These are phyloP conservation scores for Boechera stricta DNA, from an alignment of 345 rosid genomes.

Conservation along the genomic window DNA sequence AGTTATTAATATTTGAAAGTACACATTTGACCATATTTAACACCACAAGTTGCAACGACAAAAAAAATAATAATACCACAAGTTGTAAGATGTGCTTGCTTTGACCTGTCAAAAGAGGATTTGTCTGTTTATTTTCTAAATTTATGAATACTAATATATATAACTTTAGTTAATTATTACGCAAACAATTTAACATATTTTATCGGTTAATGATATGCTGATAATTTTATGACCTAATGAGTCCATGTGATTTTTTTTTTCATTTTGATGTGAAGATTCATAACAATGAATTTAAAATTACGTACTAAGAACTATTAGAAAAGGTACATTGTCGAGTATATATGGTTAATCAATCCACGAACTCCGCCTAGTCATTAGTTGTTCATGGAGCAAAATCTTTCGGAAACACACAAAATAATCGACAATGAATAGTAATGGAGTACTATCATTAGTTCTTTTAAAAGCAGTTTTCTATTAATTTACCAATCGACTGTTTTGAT, in stretches of 20 bases:
- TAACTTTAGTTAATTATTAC: neutral
- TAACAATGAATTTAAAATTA: neutral
- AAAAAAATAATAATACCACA: neutral
- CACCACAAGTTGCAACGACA: neutral
- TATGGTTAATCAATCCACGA: neutral
- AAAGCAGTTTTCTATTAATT: neutral
- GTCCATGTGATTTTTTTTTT: neutral
- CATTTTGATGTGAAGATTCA: neutral
- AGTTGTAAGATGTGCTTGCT: conserved; percentile 25
- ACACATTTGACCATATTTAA: conserved; percentile 22
- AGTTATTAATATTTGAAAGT: conserved; percentile 19
- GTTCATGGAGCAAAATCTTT: neutral
- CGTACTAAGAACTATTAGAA: neutral
- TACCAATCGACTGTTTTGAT: neutral
- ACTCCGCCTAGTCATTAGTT: neutral
- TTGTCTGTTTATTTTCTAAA: neutral
- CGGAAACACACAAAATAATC: neutral
- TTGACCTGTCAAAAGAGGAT: conserved; percentile 1
- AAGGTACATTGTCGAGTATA: neutral
- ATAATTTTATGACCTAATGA: conserved; percentile 2
- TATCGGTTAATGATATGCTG: neutral
- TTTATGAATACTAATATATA: neutral
- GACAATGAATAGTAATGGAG: neutral
- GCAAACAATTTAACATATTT: neutral
- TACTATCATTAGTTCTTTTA: neutral